Evolutionary conservation across 345 rosid species (phyloP), one percentile per base, ranked within the genome.

Genomic region (Populus davidiana): DNA sequence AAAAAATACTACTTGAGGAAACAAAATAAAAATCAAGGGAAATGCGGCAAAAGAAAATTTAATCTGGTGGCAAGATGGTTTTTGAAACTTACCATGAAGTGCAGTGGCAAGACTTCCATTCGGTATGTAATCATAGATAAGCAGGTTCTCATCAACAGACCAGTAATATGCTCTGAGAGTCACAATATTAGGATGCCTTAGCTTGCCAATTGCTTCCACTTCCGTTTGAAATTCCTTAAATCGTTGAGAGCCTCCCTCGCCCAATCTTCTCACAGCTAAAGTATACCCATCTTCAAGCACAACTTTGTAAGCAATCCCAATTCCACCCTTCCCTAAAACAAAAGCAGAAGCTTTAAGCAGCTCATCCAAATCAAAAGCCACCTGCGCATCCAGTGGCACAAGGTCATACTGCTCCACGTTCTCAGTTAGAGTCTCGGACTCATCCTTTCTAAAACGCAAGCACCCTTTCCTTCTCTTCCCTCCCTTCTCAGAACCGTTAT

Each of bases 191-290:
- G 92, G 96, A 84, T 95, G 99, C 86, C 94, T 91, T 20, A 93
- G 86, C 89, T 92, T 93, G 69, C 98, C 99, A 9, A 95, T 88
- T 56, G 98, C 97, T 86, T 95, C 98, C 54, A 93, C 97, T 88
- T 95, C 98, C 0, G 92, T 91, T 87, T 92, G 97, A 81, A 95
- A 95, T 86, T 95, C 99, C 85, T 93, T 95, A 69, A 91, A 91
- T 84, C 98, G 90, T 77, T 95, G 97, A 39, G 98, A 93, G 29
- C 98, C 99, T 23, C 99, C 99, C 86, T 93, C 99, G 3, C 99
- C 99, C 61, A 96, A 81, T 83, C 98, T 88, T 83, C 97, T 86
- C 69, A 94, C 97, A 7, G 97, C 98, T 52, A 93, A 84, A 61
- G 91, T 93, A 35, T 89, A 87, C 38, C 98, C 98, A 66, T 91